Evolutionary conservation across 306 rosid species (phyloP), one percentile per base, ranked within the genome.

Genomic region (Quercus bicolor): DNA sequence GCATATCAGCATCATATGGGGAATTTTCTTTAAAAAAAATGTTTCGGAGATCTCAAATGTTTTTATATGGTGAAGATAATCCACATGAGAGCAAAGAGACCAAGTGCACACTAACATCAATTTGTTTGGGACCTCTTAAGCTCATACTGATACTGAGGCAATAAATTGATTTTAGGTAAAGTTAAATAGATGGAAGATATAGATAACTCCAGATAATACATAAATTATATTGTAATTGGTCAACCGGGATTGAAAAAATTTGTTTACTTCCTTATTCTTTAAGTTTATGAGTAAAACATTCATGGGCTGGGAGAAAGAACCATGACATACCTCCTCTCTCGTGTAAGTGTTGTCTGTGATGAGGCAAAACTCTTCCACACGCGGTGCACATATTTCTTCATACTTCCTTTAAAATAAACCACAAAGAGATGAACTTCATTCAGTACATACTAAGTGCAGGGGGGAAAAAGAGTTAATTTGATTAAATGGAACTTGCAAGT

Each of bases 361-460:
- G 85, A 87, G 76, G 59, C 95, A 90, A 79, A 88, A 85, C 20
- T 87, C 92, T 74, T 90, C 92, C 43, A 87, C 83, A 2, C 80
- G 88, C 2, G 91, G 95, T 11, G 92, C 88, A 80, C 86, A 87
- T 59, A 87, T 83, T 82, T 88, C 95, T 88, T 90, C 95, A 15
- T 83, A 87, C 71, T 90, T 90, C 86, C 95, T 90, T 56, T 28
- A 33, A 73, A 64, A 29, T 28, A 33, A 69, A 64, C 56, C 76
- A 78, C 28, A 73, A 76, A 8, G 29, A 48, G 77, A 53, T 2
- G 70, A 83, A 52, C 24, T 76, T 71, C 57, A 77, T 53, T 72
- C 65, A 74, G 9, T 0, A 64, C 9, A 75, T 60, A 61, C 28
- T 8, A 68, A 23, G 24, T 21, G 64, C 66, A 54, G n/a, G 5